Conservation (phyloP, 345 rosid species). For the Passiflora organensis region DNA sequence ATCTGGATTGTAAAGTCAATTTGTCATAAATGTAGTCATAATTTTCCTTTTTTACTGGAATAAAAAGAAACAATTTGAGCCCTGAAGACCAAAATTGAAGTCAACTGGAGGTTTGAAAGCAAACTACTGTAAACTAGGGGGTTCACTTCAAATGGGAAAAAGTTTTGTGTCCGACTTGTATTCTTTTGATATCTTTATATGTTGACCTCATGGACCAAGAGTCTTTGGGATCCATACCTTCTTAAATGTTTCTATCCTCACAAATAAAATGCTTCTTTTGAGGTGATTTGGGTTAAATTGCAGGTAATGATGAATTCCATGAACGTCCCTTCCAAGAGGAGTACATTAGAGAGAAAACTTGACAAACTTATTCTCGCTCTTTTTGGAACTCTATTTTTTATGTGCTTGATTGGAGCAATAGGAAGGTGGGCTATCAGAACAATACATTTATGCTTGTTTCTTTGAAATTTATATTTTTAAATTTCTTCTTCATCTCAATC, state of each 20-base stretch:
- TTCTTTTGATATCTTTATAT: too few relatives aligned
- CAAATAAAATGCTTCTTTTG: too few relatives aligned
- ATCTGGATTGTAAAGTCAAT: too few relatives aligned
- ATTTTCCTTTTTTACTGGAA: neutral
- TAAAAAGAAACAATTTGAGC: too few relatives aligned
- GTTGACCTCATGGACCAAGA: too few relatives aligned
- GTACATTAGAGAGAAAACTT: conserved; percentile 97
- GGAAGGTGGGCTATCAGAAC: conserved; percentile 54
- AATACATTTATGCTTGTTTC: neutral
- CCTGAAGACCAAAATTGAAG: too few relatives aligned
- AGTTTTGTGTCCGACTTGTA: too few relatives aligned
- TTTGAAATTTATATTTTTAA: neutral
- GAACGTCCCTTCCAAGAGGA: conserved; percentile 99
- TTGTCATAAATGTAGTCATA: neutral
- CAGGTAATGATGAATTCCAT: conserved; percentile 99
- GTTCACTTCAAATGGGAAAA: too few relatives aligned
- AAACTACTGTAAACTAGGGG: too few relatives aligned
- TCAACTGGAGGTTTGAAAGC: too few relatives aligned
- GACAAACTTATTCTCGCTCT: conserved; percentile 94
- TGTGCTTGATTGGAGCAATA: conserved; percentile 91
- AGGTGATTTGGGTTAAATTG: conserved; percentile 23
- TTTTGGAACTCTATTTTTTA: conserved; percentile 71
- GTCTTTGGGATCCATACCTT: too few relatives aligned
- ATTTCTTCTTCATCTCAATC: neutral
- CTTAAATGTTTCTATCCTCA: too few relatives aligned